Percentiles rank a stretch among this genome's conserved stretches.
These are phyloP conservation scores for Phytophthora fragariaefolia DNA, from an alignment of 352 stramenopile genomes.

Conservation along the genomic window DNA sequence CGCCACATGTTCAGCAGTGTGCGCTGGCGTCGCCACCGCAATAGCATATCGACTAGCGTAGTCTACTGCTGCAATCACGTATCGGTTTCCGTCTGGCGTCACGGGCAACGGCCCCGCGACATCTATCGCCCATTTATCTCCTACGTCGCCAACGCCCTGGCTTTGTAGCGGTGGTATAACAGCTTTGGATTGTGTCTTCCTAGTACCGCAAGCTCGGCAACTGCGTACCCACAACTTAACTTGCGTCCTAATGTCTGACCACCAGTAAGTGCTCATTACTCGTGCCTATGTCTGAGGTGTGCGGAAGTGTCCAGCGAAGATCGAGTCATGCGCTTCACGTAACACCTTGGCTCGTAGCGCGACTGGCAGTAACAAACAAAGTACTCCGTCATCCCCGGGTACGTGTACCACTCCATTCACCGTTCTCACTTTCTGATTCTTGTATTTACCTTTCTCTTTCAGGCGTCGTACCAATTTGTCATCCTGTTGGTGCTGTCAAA, in stretches of 20 bases:
- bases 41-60: conserved; percentile 7
- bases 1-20: background rate
- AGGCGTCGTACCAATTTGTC: too few species aligned
- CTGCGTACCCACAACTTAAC: background rate
- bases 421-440: too few species aligned
- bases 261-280: background rate
- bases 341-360: background rate
- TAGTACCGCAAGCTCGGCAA: background rate
- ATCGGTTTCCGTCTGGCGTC: conserved; percentile 1
- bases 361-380: too few species aligned
- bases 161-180: conserved; percentile 4
- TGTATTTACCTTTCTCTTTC: too few species aligned
- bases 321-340: background rate
- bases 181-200: background rate
- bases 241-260: background rate
- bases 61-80: conserved; percentile 10
- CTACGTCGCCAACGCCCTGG: background rate
- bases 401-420: too few species aligned
- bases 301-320: background rate
- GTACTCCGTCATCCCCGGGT: too few species aligned
- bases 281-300: background rate
- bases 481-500: too few species aligned
- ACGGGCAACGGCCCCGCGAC: background rate
- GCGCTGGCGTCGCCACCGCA: background rate
- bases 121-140: conserved; percentile 6